phyloP scores from a whole-genome alignment of 805 yeast species.

The Sugiyamaella smithiae region DNA sequence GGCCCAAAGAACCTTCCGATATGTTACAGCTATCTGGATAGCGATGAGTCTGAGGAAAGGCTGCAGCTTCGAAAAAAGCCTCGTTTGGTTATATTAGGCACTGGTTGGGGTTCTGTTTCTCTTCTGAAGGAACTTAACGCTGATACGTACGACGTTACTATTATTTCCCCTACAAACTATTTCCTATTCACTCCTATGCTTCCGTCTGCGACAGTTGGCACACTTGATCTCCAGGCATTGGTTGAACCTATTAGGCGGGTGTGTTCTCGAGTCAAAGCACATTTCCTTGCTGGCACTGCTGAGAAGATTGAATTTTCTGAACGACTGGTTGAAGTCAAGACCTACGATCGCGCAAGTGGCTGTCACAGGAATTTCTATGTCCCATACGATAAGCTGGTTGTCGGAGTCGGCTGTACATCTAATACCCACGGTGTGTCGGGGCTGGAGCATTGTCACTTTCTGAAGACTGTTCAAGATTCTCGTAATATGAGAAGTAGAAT shows the following conservation, averaged over 20 bases:
- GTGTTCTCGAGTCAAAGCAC: conserved; percentile 52
- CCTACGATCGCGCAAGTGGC: conserved; percentile 42
- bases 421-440: conserved; percentile 73
- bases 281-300: conserved; percentile 61
- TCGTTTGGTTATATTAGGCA: conserved; percentile 58
- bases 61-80: conserved; percentile 40
- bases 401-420: conserved; percentile 67
- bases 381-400: conserved; percentile 67
- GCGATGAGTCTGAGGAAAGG: conserved; percentile 46
- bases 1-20: conserved; percentile 74
- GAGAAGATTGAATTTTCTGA: conserved; percentile 56
- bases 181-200: conserved; percentile 67
- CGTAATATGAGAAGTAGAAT: conserved; percentile 53
- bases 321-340: conserved; percentile 55
- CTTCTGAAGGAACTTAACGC: conserved; percentile 50
- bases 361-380: conserved; percentile 48
- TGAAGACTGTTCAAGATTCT: conserved; percentile 68
- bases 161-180: conserved; percentile 66
- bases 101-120: conserved; percentile 72
- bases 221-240: conserved; percentile 60
- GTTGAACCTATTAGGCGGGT: conserved; percentile 63
- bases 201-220: conserved; percentile 70
- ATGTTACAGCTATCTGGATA: conserved; percentile 53
- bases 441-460: conserved; percentile 55
- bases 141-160: conserved; percentile 61